phyloP scores from a whole-genome alignment of 345 rosid species.

The Acer saccharum region DNA sequence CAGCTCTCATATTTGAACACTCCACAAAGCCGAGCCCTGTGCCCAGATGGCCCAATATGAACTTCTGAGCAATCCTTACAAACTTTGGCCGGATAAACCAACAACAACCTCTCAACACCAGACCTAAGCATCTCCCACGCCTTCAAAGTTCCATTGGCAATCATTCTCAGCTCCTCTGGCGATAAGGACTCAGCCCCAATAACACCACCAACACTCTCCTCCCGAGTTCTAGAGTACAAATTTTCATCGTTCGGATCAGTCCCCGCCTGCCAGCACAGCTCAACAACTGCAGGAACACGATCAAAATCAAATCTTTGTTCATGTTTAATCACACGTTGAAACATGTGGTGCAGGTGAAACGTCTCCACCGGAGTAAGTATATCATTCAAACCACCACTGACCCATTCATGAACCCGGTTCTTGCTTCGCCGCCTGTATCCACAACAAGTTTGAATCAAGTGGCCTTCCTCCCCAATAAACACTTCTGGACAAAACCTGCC shows the following conservation, averaged over 20 bases:
- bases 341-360: conserved; percentile 57
- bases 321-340: conserved; percentile 67
- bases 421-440: conserved; percentile 65
- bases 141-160: conserved; percentile 58
- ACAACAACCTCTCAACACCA: conserved; percentile 57
- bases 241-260: conserved; percentile 39
- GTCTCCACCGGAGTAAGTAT: conserved; percentile 70
- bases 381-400: conserved; percentile 65
- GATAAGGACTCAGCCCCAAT: conserved; percentile 45
- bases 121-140: conserved; percentile 76
- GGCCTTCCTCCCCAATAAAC: conserved; percentile 81
- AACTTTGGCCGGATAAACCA: conserved; percentile 73
- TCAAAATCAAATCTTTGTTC: conserved; percentile 73
- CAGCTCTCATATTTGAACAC: conserved; percentile 79
- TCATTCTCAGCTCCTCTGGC: conserved; percentile 35
- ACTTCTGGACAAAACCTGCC: conserved; percentile 88
- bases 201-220: conserved; percentile 13
- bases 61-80: conserved; percentile 78
- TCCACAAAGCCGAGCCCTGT: conserved; percentile 80
- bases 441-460: conserved; percentile 72
- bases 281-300: conserved; percentile 78
- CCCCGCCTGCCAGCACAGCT: conserved; percentile 90
- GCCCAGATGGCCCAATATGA: conserved; percentile 86
- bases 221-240: conserved; percentile 19
- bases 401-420: conserved; percentile 80